These are phyloP conservation scores for Zygosaccharomyces gambellarensis DNA, from an alignment of 805 yeast species.

Conservation along the genomic window DNA sequence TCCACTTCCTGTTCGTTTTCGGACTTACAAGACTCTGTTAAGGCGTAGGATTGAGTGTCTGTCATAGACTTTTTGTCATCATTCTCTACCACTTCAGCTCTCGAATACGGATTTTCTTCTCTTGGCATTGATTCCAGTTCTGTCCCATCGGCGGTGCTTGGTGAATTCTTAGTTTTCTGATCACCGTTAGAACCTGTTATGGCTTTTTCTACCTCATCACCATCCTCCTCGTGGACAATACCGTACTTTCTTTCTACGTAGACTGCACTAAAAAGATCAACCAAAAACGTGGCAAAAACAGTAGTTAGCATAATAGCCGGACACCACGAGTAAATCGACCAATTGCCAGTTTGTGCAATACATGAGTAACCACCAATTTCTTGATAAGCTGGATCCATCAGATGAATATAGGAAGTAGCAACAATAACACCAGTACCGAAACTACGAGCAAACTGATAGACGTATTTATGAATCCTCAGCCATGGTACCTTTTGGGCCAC, in stretches of 20 bases:
- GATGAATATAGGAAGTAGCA: constrained; percentile 75
- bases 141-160: neutral
- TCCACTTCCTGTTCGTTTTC: neutral
- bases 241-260: constrained; percentile 37
- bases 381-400: constrained; percentile 56
- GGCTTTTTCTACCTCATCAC: constrained; percentile 14
- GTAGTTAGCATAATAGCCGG: constrained; percentile 42
- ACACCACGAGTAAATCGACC: constrained; percentile 43
- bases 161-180: neutral
- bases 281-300: constrained; percentile 38
- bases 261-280: constrained; percentile 39
- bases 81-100: neutral
- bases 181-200: constrained; percentile 1
- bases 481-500: constrained; percentile 38
- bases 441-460: constrained; percentile 14
- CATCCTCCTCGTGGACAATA: constrained; percentile 21
- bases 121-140: neutral
- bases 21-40: neutral
- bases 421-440: constrained; percentile 84
- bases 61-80: neutral
- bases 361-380: constrained; percentile 28
- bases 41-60: neutral
- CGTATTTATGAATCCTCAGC: constrained; percentile 39
- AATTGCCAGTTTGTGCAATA: constrained; percentile 40
- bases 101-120: neutral